Evolutionary conservation across 805 yeast species (phyloP).

Genomic region (Nakazawaea molendinolei): DNA sequence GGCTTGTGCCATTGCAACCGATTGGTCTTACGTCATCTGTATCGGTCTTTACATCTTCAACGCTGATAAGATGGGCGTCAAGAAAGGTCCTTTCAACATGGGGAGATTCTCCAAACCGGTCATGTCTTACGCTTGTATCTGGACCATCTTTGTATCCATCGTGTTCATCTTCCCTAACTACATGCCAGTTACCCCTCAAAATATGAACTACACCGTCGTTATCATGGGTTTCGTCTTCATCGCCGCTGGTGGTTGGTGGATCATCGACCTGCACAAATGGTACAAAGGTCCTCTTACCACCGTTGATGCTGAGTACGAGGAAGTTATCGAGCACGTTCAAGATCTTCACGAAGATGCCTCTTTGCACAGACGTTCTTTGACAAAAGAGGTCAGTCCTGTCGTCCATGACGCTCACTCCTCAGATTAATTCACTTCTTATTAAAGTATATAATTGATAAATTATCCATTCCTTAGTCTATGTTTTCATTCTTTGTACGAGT

Average conservation of each 20-base stretch:
- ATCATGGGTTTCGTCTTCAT: constrained; percentile 36
- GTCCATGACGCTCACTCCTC: constrained; percentile 7
- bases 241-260: constrained; percentile 36
- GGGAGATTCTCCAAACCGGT: constrained; percentile 34
- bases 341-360: neutral
- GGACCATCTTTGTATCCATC: constrained; percentile 41
- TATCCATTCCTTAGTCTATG: neutral
- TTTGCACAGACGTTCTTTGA: constrained; percentile 5
- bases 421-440: neutral
- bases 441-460: neutral
- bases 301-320: constrained; percentile 28
- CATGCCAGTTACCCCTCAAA: constrained; percentile 32
- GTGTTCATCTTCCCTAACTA: constrained; percentile 47
- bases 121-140: constrained; percentile 33
- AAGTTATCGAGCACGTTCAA: constrained; percentile 12
- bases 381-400: constrained; percentile 3
- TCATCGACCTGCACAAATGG: constrained; percentile 45
- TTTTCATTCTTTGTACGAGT: neutral
- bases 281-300: constrained; percentile 49
- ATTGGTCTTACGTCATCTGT: constrained; percentile 43
- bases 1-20: constrained; percentile 44
- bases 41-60: constrained; percentile 35
- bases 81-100: constrained; percentile 42
- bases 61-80: constrained; percentile 37
- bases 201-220: constrained; percentile 51